These are phyloP conservation scores for Filosporella fistucella DNA, from an alignment of 495 filamentous ascomycete genomes.

Conservation along the genomic window DNA sequence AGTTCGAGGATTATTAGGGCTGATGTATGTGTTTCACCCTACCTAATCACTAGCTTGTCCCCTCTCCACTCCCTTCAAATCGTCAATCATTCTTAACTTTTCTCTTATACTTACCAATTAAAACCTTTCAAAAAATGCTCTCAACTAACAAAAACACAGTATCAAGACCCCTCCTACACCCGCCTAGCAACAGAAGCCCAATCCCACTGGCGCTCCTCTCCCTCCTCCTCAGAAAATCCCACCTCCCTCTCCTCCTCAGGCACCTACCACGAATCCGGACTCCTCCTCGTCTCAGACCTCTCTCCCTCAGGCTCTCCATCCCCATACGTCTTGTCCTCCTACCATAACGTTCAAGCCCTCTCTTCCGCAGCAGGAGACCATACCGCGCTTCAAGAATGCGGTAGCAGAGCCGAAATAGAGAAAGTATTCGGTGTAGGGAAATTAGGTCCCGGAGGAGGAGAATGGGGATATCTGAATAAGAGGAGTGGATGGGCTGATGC, in stretches of 20 bases:
- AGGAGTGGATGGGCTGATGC: slow-evolving; percentile 84
- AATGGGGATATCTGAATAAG: slow-evolving; percentile 77
- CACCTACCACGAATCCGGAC: slow-evolving; percentile 71
- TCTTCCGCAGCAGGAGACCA: slow-evolving; percentile 28
- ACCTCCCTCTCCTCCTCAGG: slow-evolving; percentile 47
- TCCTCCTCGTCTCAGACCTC: slow-evolving; percentile 60
- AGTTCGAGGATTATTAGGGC: slow-evolving; percentile 73
- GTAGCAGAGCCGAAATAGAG: slow-evolving; percentile 43
- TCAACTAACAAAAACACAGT: too few species aligned
- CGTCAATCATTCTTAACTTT: too few species aligned
- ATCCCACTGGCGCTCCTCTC: slow-evolving; percentile 60
- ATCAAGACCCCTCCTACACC: slow-evolving; percentile 68
- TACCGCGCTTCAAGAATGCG: slow-evolving; percentile 47
- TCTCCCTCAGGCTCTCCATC: slow-evolving; percentile 42
- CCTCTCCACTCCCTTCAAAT: too few species aligned
- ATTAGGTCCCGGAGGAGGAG: slow-evolving; percentile 47
- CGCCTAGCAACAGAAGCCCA: slow-evolving; percentile 64
- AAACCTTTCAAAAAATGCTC: too few species aligned
- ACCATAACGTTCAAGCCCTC: slow-evolving; percentile 13
- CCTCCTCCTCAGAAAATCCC: slow-evolving; percentile 1
- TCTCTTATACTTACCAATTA: too few species aligned
- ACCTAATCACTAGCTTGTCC: slow-evolving; percentile 62
- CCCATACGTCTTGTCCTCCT: slow-evolving; percentile 52
- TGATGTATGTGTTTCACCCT: slow-evolving; percentile 72
- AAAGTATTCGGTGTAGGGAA: slow-evolving; percentile 28